Base-by-base conservation (phyloP, 2,329 filamentous ascomycete genomes). In the Nemania serpens region DNA sequence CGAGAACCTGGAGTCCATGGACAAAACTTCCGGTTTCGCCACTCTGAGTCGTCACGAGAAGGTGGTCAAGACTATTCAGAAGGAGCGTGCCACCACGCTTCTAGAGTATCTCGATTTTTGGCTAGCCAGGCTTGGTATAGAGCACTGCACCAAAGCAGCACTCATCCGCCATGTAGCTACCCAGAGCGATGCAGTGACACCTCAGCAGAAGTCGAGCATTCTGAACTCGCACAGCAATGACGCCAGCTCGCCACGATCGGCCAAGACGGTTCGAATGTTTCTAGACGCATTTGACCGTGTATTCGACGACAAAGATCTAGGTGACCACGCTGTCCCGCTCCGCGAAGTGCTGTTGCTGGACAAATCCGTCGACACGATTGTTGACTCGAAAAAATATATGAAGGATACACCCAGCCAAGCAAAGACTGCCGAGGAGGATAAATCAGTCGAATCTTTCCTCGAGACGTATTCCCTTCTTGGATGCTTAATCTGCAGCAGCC, bases 401-500 rank as follows among this genome's bases (percentile, higher is more conserved):
- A 84, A 82, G 67, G 81, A 82, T 15, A 70, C 71, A 5, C 73
- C 73, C 6, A 69, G 70, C 41, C 74, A 74, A 56, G 69, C 70
- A 42, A 75, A 75, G 37, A 64, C 68, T 25, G 63, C 75, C 41
- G 75, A 77, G 36, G 75, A 74, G 41, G 70, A 73, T 47, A 69
- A 71, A 70, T 49, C 76, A 71, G 77, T 80, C 12, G 81, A 84
- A 66, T 76, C 76, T 20, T 78, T 79, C 37, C 69, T 87, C 22
- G 81, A 82, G 50, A 86, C 82, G 1, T 85, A 86, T 67, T 79
- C 79, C 34, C 77, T 83, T 10, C 76, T 87, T 15, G 82, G 82
- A 12, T 87, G 84, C 66, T 73, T 85, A n/a, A 81, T 86, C 53
- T 87, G 84, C 72, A 83, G 80, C 67, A 82, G 82, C 52, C 81